Evolutionary conservation across 345 rosid genomes (phyloP), one percentile per base, ranked within the genome.

Genomic region (Gossypium sturtianum): DNA sequence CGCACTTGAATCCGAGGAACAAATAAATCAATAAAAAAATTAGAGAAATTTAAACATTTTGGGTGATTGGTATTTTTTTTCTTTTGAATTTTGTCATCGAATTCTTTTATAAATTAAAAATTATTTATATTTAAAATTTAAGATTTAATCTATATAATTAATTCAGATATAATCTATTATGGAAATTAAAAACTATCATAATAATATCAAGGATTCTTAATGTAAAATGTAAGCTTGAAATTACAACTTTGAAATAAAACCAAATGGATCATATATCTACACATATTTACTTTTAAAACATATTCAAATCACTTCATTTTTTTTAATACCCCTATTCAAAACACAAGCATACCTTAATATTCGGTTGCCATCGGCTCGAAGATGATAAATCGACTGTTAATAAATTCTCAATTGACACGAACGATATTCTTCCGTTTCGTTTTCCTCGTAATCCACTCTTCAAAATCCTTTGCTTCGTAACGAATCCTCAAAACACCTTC

Each of bases 401-500:
- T 10, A 56, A 7, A 56, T 56, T 2, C 19, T 58, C 51, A 41
- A 17, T 0, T n/a, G 76, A 67, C 44, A 19, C 44, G 65, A 70
- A 60, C 29, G n/a, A 80, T 68, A 6, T 34, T 34, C 75, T 76
- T 76, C 20, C 38, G 34, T 13, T 74, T 69, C 3, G 70, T 23
- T 57, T 12, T 52, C 5, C 19, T 59, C 7, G 79, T n/a, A 19
- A 72, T 70, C 87, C 84, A 66, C 22, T 84, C 81, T 29, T 83
- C 85, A 9, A 86, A 84, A 64, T 76, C 87, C 16, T 78, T 66
- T 0, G 82, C 81, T 17, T 81, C 82, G 19, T 12, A 79, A 2
- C 82, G 76, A 52, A 86, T 82, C 79, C 80, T 78, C 51, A 83
- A 25, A 67, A 83, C 56, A 5, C 87, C 86, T 11, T 84, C 23